Conservation (phyloP, 495 filamentous ascomycete genomes). For the Neurospora sp. region DNA sequence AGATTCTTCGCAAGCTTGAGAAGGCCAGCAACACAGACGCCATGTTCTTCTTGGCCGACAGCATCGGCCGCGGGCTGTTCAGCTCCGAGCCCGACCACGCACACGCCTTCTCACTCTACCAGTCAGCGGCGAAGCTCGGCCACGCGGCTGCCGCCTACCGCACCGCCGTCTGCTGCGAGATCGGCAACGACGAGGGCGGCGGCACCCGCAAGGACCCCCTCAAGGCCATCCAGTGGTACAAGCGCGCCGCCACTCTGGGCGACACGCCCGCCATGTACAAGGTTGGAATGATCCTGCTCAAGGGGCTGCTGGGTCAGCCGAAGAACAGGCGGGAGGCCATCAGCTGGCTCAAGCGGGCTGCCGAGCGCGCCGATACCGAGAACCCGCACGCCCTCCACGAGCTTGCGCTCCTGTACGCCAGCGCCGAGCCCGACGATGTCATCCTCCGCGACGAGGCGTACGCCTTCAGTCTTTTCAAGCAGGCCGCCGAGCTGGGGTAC, state of each 20-base stretch:
- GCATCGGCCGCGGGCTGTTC: slow-evolving; percentile 62
- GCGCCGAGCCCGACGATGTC: slow-evolving; percentile 53
- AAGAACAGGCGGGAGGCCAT: slow-evolving; percentile 76
- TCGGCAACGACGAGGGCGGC: slow-evolving; percentile 87
- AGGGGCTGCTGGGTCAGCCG: slow-evolving; percentile 87
- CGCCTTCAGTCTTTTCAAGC: slow-evolving; percentile 66
- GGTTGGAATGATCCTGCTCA: slow-evolving; percentile 89
- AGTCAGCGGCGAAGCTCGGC: slow-evolving; percentile 81
- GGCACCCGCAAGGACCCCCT: slow-evolving; percentile 82
- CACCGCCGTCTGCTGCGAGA: slow-evolving; percentile 93
- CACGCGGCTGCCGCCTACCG: slow-evolving; percentile 84
- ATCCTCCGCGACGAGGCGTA: slow-evolving; percentile 74
- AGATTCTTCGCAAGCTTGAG: slow-evolving; percentile 79
- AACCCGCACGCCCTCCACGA: slow-evolving; percentile 96
- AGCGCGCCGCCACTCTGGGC: slow-evolving; percentile 78
- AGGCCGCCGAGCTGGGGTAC: slow-evolving; percentile 86
- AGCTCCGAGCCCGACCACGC: slow-evolving; percentile 57
- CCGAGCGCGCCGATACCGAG: slow-evolving; percentile 75
- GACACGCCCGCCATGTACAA: slow-evolving; percentile 97
- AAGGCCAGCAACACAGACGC: slow-evolving; percentile 60
- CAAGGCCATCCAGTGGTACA: slow-evolving; percentile 97
- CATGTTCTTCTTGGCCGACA: slow-evolving; percentile 90
- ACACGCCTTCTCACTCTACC: slow-evolving; percentile 86
- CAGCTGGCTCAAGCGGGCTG: slow-evolving; percentile 84
- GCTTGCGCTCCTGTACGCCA: slow-evolving; percentile 76